Percentiles rank a stretch among this genome's conserved stretches.
These are phyloP conservation scores for Staphylotrichum tortipilum DNA, from an alignment of 495 filamentous ascomycete species.

Conservation along the genomic window DNA sequence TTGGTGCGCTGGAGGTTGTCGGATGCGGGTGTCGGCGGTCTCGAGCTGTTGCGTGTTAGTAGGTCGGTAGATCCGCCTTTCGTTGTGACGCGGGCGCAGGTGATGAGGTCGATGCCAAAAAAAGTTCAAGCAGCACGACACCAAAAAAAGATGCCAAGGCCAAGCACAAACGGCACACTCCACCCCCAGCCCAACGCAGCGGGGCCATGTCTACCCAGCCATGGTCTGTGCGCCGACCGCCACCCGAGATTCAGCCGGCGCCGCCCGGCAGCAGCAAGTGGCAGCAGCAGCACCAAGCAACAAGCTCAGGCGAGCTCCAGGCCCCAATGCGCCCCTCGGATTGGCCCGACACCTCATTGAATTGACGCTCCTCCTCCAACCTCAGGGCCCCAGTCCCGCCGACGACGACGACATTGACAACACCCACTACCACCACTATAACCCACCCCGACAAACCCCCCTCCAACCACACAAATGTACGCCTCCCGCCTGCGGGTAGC, in stretches of 20 bases:
- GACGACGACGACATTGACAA: no score
- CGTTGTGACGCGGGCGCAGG: no score
- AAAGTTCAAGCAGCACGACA: background rate
- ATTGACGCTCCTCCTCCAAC: constrained; percentile 15
- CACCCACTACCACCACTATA: constrained; percentile 10
- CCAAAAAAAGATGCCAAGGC: background rate
- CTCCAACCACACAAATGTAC: constrained; percentile 39
- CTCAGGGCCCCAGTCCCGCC: constrained; percentile 7
- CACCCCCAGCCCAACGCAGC: no score
- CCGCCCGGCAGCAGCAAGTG: no score
- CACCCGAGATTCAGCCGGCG: constrained; percentile 18
- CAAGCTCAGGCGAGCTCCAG: constrained; percentile 8
- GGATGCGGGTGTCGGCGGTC: background rate
- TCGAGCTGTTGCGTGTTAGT: background rate
- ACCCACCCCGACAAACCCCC: constrained; percentile 21
- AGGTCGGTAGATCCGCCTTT: background rate
- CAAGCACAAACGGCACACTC: background rate
- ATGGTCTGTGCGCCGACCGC: background rate
- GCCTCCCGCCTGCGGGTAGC: constrained; percentile 40
- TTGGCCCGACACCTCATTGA: constrained; percentile 13
- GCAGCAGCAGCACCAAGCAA: no score
- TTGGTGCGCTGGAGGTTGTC: background rate
- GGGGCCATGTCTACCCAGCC: no score
- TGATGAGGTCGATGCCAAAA: background rate
- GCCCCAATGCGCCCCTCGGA: background rate